Conservation (phyloP, 2,329 filamentous ascomycete species). For the Monilinia fructigena region DNA sequence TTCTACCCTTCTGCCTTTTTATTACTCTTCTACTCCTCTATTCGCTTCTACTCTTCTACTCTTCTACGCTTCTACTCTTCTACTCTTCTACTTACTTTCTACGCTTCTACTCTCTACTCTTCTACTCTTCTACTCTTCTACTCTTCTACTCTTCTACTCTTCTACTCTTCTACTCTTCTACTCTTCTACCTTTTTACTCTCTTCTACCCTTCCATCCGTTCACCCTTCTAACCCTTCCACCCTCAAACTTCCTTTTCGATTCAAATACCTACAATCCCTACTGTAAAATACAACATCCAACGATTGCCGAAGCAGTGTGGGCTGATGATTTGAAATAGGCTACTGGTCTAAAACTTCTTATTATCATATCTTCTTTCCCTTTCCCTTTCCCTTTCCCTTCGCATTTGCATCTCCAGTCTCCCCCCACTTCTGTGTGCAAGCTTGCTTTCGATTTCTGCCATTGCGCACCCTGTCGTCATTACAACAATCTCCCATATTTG, state of each 20-base stretch:
- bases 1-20: no score
- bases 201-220: no score
- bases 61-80: no score
- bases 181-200: no score
- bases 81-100: no score
- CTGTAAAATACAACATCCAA: background rate
- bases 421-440: background rate
- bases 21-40: no score
- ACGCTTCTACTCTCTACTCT: no score
- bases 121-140: no score
- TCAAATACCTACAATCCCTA: slow-evolving; percentile 6
- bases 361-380: slow-evolving; percentile 5
- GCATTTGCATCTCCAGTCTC: background rate
- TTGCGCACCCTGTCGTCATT: slow-evolving; percentile 8
- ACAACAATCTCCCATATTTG: background rate
- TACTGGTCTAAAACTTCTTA: background rate
- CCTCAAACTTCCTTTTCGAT: background rate
- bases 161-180: no score
- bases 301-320: background rate
- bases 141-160: no score
- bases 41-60: no score
- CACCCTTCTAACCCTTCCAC: background rate
- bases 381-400: background rate
- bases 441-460: background rate
- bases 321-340: background rate